Percentiles rank a stretch among this genome's conserved stretches.
These are phyloP conservation scores for Colletotrichum caudatum DNA, from an alignment of 2,329 filamentous ascomycete species.

Conservation along the genomic window DNA sequence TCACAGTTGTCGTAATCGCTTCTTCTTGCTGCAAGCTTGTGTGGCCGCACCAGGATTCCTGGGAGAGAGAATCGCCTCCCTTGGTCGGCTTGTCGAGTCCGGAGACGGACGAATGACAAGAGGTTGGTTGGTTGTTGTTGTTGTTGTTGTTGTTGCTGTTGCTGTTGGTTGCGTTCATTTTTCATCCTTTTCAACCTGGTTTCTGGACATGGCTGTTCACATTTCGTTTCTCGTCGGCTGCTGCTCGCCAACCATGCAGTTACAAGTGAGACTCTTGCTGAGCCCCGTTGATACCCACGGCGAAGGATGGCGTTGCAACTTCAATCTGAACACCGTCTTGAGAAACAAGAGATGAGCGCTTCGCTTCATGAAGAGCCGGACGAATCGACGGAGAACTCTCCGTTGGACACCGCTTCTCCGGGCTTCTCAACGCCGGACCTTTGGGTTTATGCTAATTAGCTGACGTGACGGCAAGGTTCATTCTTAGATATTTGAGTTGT, in stretches of 20 bases:
- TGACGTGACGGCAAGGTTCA: neutral
- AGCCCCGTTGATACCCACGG: neutral
- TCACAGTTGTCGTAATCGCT: neutral
- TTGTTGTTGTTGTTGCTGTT: neutral
- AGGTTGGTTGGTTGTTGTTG: too few relatives aligned
- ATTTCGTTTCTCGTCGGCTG: neutral
- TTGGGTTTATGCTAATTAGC: too few relatives aligned
- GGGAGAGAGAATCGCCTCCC: neutral
- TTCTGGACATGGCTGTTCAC: neutral
- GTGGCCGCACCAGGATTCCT: too few relatives aligned
- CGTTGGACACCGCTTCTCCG: conserved; percentile 7
- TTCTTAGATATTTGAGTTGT: neutral
- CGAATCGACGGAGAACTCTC: neutral
- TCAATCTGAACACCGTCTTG: neutral
- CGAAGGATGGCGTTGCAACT: neutral
- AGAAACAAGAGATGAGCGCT: too few relatives aligned
- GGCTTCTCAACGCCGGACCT: neutral
- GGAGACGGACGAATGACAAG: neutral
- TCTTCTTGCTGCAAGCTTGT: neutral
- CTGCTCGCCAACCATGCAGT: neutral
- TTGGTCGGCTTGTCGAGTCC: neutral
- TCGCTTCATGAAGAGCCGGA: neutral
- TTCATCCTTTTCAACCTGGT: neutral
- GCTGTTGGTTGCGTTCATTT: neutral
- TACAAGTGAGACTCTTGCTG: neutral